Conservation (phyloP, 2,329 filamentous ascomycete genomes). For the Ascosphaera aggregata region DNA sequence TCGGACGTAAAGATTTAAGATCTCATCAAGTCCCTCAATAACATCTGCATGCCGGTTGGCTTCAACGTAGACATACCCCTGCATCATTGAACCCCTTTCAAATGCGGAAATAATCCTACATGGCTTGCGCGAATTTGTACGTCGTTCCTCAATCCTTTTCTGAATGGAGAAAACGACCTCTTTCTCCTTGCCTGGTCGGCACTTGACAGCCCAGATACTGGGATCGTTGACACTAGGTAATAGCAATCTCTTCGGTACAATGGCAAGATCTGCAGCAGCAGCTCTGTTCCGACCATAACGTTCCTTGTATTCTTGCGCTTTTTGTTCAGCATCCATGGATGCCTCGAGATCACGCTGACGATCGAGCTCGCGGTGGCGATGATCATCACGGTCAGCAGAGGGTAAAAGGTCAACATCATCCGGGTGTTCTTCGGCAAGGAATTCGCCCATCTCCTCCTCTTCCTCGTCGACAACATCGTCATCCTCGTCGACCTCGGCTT, state of each 20-base stretch:
- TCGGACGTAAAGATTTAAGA: conserved; percentile 76
- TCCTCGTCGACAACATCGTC: conserved; percentile 75
- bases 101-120: conserved; percentile 76
- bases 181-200: conserved; percentile 85
- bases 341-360: conserved; percentile 69
- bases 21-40: conserved; percentile 53
- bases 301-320: conserved; percentile 67
- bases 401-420: conserved; percentile 63
- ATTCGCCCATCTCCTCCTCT: conserved; percentile 70
- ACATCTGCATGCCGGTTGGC: conserved; percentile 74
- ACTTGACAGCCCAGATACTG: conserved; percentile 83
- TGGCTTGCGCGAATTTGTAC: conserved; percentile 49
- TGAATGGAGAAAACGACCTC: conserved; percentile 75
- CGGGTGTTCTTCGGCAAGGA: conserved; percentile 73
- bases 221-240: conserved; percentile 89
- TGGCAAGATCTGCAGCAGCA: conserved; percentile 43
- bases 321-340: conserved; percentile 80
- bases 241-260: conserved; percentile 65
- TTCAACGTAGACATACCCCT: conserved; percentile 88
- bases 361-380: conserved; percentile 83
- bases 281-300: conserved; percentile 63
- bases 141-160: conserved; percentile 65
- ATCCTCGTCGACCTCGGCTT: conserved; percentile 90
- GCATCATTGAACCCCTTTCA: conserved; percentile 72
- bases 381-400: conserved; percentile 62